Evolutionary conservation across 495 filamentous ascomycete genomes (phyloP), one percentile per base, ranked within the genome.

Genomic region (Darksidea phi): DNA sequence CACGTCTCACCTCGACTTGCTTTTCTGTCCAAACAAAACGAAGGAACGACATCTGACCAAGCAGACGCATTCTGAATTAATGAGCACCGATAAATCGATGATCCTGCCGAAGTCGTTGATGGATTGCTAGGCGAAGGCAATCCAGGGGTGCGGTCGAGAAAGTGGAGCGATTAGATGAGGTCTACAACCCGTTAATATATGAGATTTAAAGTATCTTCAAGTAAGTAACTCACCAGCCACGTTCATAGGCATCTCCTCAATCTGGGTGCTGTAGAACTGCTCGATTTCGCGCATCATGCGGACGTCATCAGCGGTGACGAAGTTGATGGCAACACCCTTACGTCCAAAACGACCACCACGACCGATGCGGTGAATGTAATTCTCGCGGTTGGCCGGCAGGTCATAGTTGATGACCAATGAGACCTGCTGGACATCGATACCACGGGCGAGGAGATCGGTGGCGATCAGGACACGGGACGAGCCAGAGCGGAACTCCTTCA

Each of bases 251-350:
- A 90, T 90, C 81, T 90, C 87, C 69, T 90, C 87, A 59, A 90
- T 90, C 75, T 90, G 87, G 54, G 87, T 88, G 74, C 83, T 86
- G 78, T 88, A 88, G 78, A 86, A 88, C 72, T 76, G 78, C 73
- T 91, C 94, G 64, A 98, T 98, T 76, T 98, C 95, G 69, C 94
- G 86, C 84, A 98, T 89, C 86, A 98, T 98, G 74, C 95, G 92
- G 67, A 98, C 94, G 80, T 98, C 94, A 61, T 98, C 94, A 70
- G 89, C 90, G 57, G 95, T 98, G 74, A 98, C 94, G 77, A 98
- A 98, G 87, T 98, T 98, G 83, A 98, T 98, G 67, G 94, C 95
- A 76, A 98, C 94, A 87, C 94, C 94, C 84, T 98, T 98, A 74
- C 94, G 89, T 75, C 94, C 94, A 80, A 98, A 98, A 82, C 94